Conservation (phyloP, 1,139 yeast species). For the Tardiomyces digboiensis region DNA sequence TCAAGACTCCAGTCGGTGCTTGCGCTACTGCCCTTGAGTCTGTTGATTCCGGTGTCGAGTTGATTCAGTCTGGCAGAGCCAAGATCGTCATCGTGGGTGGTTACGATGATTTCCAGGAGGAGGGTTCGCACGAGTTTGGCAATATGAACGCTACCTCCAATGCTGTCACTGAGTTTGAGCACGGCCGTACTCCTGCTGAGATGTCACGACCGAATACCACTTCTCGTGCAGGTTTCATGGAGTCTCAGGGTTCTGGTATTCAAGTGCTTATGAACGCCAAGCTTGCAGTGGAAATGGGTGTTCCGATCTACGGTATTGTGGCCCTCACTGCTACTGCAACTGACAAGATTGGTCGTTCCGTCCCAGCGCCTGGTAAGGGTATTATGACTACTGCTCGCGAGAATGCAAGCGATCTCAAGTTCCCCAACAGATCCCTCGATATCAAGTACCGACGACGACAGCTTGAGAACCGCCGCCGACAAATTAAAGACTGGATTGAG, state of each 20-base stretch:
- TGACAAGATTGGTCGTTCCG: constrained; percentile 97
- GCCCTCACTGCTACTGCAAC: constrained; percentile 96
- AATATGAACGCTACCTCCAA: constrained; percentile 98
- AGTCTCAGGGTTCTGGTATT: constrained; percentile 99
- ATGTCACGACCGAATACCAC: constrained; percentile 99
- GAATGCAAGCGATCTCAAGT: constrained; percentile 67
- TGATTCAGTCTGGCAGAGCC: constrained; percentile 87
- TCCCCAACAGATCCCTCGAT: constrained; percentile 73
- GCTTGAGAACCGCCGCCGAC: constrained; percentile 66
- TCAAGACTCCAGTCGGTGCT: constrained; percentile 98
- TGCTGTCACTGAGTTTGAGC: constrained; percentile 75
- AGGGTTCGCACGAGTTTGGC: constrained; percentile 95
- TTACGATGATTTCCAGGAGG: constrained; percentile 99
- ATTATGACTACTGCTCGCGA: constrained; percentile 96
- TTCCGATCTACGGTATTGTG: constrained; percentile 92
- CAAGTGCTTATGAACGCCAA: constrained; percentile 95
- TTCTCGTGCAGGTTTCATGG: constrained; percentile 97
- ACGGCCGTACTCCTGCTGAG: constrained; percentile 96
- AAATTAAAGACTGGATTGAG: constrained; percentile 80
- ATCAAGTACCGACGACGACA: constrained; percentile 94
- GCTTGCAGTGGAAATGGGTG: constrained; percentile 95
- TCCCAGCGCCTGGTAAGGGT: constrained; percentile 99
- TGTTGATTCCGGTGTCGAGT: constrained; percentile 91
- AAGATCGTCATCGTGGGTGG: constrained; percentile 97
- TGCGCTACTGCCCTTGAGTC: constrained; percentile 99